Percentiles rank a stretch among this genome's conserved stretches.
Conservation (phyloP, 116 monocot genomes). For the Trichopus zeylanicus region DNA sequence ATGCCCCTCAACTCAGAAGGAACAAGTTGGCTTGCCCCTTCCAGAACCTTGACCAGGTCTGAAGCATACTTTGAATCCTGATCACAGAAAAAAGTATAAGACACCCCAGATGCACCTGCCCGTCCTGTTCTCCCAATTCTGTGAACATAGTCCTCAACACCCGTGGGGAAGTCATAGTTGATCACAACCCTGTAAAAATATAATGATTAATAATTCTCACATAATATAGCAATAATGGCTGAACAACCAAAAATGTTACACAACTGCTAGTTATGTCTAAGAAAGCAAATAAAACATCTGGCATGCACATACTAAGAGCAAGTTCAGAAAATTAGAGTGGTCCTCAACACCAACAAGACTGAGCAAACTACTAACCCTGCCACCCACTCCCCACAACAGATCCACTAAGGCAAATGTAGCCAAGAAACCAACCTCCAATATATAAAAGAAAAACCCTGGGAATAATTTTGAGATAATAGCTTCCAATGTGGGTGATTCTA, state of each 20-base stretch:
- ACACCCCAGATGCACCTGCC: constrained; percentile 71
- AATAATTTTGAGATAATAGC: neutral
- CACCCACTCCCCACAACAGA: neutral
- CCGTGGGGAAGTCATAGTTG: constrained; percentile 91
- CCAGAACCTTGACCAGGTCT: constrained; percentile 77
- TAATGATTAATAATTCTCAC: neutral
- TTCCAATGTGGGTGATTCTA: neutral
- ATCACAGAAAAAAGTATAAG: constrained; percentile 82
- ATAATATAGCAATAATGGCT: neutral
- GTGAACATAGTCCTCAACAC: constrained; percentile 90
- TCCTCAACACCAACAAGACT: neutral
- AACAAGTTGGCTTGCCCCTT: constrained; percentile 65
- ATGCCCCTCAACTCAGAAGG: constrained; percentile 58
- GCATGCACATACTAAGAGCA: neutral
- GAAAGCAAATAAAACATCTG: neutral
- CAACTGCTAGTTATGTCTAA: neutral
- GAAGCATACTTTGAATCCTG: constrained; percentile 69
- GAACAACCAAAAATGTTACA: no score
- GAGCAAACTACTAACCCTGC: neutral
- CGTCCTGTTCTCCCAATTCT: constrained; percentile 91
- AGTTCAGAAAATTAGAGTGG: neutral
- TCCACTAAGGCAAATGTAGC: no score
- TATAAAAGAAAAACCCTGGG: no score
- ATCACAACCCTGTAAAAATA: constrained; percentile 61
- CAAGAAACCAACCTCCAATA: no score